phyloP scores from a whole-genome alignment of 306 rosid species.

The Chamaecrista fasciculata region DNA sequence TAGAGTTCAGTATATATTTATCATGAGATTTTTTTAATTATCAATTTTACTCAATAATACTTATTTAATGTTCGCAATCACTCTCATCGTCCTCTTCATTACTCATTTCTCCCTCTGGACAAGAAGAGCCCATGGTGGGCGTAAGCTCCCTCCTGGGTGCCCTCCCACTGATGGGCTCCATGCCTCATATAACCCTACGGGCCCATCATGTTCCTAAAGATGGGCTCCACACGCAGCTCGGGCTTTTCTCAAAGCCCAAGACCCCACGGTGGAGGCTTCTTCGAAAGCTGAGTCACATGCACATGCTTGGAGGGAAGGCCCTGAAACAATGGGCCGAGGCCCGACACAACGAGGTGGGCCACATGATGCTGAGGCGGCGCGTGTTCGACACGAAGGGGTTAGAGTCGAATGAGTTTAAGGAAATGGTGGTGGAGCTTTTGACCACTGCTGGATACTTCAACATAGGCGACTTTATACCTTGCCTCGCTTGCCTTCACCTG shows the following conservation, averaged over 20 bases:
- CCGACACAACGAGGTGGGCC: constrained; percentile 12
- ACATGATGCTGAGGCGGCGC: constrained; percentile 34
- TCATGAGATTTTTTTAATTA: too few relatives aligned
- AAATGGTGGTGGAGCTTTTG: constrained; percentile 44
- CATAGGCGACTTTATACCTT: constrained; percentile 35
- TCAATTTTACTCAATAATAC: too few relatives aligned
- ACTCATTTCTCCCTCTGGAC: constrained; percentile 18
- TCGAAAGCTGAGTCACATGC: constrained; percentile 36
- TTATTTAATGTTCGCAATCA: too few relatives aligned
- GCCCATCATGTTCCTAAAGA: constrained; percentile 35
- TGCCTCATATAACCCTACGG: constrained; percentile 41
- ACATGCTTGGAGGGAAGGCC: constrained; percentile 44
- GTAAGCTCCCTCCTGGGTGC: constrained; percentile 34
- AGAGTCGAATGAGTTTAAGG: constrained; percentile 40
- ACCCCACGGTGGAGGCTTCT: constrained; percentile 32
- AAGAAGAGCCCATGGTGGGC: not conserved
- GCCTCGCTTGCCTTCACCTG: constrained; percentile 30
- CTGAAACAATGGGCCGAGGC: constrained; percentile 24
- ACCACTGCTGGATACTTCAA: constrained; percentile 31
- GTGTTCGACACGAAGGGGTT: constrained; percentile 28
- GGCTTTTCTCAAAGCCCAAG: constrained; percentile 35
- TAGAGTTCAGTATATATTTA: too few relatives aligned
- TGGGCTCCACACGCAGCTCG: constrained; percentile 36
- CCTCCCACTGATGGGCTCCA: constrained; percentile 31
- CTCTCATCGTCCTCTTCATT: constrained; percentile 29